Percentiles rank a stretch among this genome's conserved stretches.
Evolutionary conservation across 2,329 filamentous ascomycete genomes (phyloP).

Genomic region (Aurifilum marmelostoma): DNA sequence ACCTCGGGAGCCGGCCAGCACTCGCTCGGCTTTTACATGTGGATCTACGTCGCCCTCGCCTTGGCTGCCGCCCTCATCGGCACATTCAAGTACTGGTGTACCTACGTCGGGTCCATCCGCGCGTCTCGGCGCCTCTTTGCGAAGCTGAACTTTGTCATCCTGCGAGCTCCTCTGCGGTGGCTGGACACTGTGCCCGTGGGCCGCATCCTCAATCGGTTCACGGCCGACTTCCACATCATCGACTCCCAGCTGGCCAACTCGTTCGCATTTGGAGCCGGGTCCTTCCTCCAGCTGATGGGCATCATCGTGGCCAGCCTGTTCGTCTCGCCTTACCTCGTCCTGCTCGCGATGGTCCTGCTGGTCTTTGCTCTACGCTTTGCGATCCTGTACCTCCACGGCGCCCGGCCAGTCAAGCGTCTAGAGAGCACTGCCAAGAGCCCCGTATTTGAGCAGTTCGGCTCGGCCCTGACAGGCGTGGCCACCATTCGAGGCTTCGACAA

Average conservation of each 20-base stretch:
- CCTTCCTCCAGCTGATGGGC: constrained; percentile 64
- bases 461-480: constrained; percentile 70
- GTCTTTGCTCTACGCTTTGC: constrained; percentile 61
- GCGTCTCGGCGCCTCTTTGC: constrained; percentile 72
- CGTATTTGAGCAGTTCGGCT: constrained; percentile 79
- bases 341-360: constrained; percentile 63
- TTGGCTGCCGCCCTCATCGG: constrained; percentile 60
- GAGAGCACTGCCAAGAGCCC: constrained; percentile 79
- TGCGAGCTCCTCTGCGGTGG: constrained; percentile 77
- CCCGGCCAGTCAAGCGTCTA: constrained; percentile 75
- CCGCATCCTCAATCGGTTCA: constrained; percentile 77
- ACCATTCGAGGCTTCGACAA: constrained; percentile 80
- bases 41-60: constrained; percentile 67
- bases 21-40: constrained; percentile 65
- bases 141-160: constrained; percentile 66
- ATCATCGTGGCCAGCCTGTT: constrained; percentile 70
- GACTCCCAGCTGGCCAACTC: constrained; percentile 70
- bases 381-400: constrained; percentile 67
- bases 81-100: constrained; percentile 64
- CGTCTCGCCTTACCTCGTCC: constrained; percentile 68
- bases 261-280: constrained; percentile 61
- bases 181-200: constrained; percentile 79
- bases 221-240: constrained; percentile 74
- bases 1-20: constrained; percentile 36
- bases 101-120: constrained; percentile 67